Base-by-base conservation (phyloP, 768 basidiomycete genomes). In the Boletus rubescentipes region DNA sequence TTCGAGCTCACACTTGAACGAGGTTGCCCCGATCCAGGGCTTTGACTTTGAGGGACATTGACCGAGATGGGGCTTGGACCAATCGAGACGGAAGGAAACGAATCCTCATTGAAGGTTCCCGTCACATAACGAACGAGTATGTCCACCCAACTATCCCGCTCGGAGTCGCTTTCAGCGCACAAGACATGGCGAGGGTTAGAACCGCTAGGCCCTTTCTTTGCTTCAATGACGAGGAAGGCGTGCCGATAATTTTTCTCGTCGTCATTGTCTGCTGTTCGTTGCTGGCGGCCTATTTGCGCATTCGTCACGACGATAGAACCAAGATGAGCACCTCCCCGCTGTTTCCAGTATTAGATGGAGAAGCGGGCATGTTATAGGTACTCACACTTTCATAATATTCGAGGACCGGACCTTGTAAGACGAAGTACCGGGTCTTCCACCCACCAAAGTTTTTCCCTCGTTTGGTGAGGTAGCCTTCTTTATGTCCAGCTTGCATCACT, bases 371-470 rank as follows among this genome's bases (percentile, higher is more conserved):
- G 40, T 45, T 45, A 46, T 34, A 31, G 30, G 55, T n/a, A 83
- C 93, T 75, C 72, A 98, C 96, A 64, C 84, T 87, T 73, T 98
- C 97, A 63, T 91, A 99, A 71, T 98, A 99, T 65, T 96, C 92
- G 46, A 98, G 78, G 2, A 89, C 81, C 4, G 92, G 87, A 0
- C 95, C 93, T 70, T 92, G 88, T 23, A 98, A 77, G 9, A 98
- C 93, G 64, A 98, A 98, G 72, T 86, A 99, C 39, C 97, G 81
- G 23, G 93, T 93, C 67, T 96, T 95, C 96, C 93, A 95, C 2
- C 96, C 94, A 41, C 97, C 97, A 72, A 98, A 98, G 65, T 93
- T 97, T 76, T 98, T 93, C 20, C 95, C 95, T 53, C 93, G 81
- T 74, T 98, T 98, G 18, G 96, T 98, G 34, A 97, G 75, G 68